Percentiles rank a stretch among this genome's conserved stretches.
Conservation (phyloP, 176 grass and related monocot species). For the Eleusine coracana region DNA sequence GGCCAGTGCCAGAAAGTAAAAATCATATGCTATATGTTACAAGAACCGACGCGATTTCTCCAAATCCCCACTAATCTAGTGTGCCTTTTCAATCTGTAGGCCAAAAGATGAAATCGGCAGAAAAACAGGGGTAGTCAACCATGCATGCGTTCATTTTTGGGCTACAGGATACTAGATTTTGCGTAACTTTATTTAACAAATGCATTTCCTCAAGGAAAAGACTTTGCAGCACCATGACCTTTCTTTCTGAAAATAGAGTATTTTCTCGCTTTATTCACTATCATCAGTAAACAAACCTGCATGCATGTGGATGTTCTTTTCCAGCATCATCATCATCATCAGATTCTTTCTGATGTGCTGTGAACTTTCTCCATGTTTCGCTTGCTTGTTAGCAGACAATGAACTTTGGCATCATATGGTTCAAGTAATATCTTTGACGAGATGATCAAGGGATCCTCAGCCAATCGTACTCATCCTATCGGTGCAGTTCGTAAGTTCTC, state of each 20-base stretch:
- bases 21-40: too few relatives aligned
- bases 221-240: not conserved
- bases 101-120: not conserved
- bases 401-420: constrained; percentile 24
- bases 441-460: constrained; percentile 34
- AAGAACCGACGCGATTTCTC: too few relatives aligned
- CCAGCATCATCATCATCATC: too few relatives aligned
- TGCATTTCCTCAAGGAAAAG: not conserved
- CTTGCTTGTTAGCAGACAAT: constrained; percentile 18
- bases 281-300: too few relatives aligned
- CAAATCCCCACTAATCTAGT: too few relatives aligned
- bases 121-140: not conserved
- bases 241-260: not conserved
- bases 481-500: constrained; percentile 43
- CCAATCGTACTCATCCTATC: constrained; percentile 37
- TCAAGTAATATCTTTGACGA: constrained; percentile 15
- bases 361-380: constrained; percentile 7
- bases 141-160: not conserved
- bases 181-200: not conserved
- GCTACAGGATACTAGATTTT: not conserved
- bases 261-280: too few relatives aligned
- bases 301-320: too few relatives aligned
- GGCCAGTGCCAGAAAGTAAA: not conserved
- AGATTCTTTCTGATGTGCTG: not conserved
- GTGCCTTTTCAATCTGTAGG: not conserved